phyloP scores from a whole-genome alignment of 176 grass and related monocot genomes.

The Panicum miliaceum region DNA sequence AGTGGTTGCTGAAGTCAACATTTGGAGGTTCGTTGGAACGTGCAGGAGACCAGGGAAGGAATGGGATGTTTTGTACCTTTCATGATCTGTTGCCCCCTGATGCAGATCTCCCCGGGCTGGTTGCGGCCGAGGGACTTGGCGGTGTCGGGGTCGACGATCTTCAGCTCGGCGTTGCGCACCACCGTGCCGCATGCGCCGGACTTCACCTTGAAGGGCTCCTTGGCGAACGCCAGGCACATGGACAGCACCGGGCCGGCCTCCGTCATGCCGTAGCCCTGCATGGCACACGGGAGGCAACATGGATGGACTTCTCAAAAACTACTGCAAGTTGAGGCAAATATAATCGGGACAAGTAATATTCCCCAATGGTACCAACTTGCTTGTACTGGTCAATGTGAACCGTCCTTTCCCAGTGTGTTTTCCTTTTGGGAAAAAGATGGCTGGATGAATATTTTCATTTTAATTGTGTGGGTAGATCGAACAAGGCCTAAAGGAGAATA shows the following conservation, averaged over 20 bases:
- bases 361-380: neutral
- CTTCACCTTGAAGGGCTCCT: constrained; percentile 71
- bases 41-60: neutral
- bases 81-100: constrained; percentile 83
- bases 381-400: neutral
- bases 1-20: neutral
- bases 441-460: neutral
- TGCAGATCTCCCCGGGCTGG: constrained; percentile 65
- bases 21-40: neutral
- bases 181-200: constrained; percentile 74
- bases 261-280: constrained; percentile 84
- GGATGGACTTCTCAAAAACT: neutral
- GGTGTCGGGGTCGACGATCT: constrained; percentile 66
- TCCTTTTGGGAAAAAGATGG: neutral
- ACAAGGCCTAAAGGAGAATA: neutral
- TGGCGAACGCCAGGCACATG: constrained; percentile 78
- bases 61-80: constrained; percentile 52
- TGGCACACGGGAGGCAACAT: neutral
- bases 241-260: constrained; percentile 78
- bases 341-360: neutral
- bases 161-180: constrained; percentile 77
- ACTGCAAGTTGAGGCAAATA: neutral
- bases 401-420: neutral
- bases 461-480: neutral
- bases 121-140: constrained; percentile 52